phyloP scores from a whole-genome alignment of 371 early-diverging fungal species.

The Rhizopus microsporus region DNA sequence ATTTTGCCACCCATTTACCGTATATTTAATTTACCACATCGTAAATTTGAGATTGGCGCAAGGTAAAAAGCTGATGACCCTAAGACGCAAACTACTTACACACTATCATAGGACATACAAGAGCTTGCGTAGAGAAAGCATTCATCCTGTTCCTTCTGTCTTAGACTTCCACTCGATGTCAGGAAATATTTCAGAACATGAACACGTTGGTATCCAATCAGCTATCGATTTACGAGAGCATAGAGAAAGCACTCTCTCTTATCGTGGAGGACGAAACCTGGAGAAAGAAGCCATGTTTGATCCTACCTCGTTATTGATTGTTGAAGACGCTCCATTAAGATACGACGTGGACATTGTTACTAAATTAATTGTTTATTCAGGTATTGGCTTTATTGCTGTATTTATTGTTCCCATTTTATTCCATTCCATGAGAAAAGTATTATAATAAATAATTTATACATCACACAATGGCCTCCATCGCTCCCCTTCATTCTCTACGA shows the following conservation, averaged over 20 bases:
- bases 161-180: slow-evolving; percentile 57
- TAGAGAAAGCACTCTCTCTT: slow-evolving; percentile 30
- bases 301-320: slow-evolving; percentile 38
- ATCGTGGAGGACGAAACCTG: slow-evolving; percentile 33
- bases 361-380: slow-evolving; percentile 70
- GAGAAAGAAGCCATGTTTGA: slow-evolving; percentile 26
- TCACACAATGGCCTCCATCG: slow-evolving; percentile 14
- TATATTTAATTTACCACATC: slow-evolving; percentile 61
- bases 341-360: slow-evolving; percentile 73
- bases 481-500: slow-evolving; percentile 10
- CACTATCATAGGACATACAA: slow-evolving; percentile 55
- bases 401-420: slow-evolving; percentile 55
- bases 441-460: slow-evolving; percentile 9
- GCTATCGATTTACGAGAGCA: slow-evolving; percentile 60
- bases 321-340: slow-evolving; percentile 58
- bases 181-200: slow-evolving; percentile 46
- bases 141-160: slow-evolving; percentile 66
- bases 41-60: slow-evolving; percentile 57
- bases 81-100: neutral
- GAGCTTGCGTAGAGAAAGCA: slow-evolving; percentile 56
- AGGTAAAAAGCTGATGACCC: slow-evolving; percentile 22
- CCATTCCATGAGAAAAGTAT: slow-evolving; percentile 25
- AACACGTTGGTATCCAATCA: slow-evolving; percentile 57
- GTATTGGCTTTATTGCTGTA: slow-evolving; percentile 61
- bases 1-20: slow-evolving; percentile 65